Conservation (phyloP, 805 yeast genomes). For the Helenozyma rhizophorensis region DNA sequence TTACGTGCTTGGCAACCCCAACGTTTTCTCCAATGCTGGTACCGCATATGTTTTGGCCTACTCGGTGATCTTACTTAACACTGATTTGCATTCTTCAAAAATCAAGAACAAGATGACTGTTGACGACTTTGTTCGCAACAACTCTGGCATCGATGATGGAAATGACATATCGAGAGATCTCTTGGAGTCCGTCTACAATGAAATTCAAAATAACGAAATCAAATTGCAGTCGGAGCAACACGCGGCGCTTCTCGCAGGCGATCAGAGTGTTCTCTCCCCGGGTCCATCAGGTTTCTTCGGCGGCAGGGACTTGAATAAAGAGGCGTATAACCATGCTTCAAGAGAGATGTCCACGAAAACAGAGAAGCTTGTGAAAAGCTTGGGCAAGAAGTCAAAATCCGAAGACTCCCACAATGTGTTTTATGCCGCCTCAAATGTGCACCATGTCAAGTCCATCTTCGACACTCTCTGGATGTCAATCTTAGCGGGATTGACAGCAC, state of each 20-base stretch:
- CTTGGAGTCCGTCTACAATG: constrained; percentile 65
- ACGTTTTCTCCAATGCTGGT: constrained; percentile 86
- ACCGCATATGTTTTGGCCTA: constrained; percentile 90
- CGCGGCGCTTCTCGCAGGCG: constrained; percentile 77
- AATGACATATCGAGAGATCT: constrained; percentile 74
- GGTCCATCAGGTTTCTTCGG: constrained; percentile 53
- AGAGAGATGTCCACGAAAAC: constrained; percentile 88
- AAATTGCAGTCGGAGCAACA: constrained; percentile 91
- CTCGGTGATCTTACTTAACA: constrained; percentile 88
- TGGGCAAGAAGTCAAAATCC: constrained; percentile 46
- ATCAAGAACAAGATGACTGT: constrained; percentile 83
- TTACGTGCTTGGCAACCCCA: constrained; percentile 83
- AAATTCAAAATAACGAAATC: constrained; percentile 81
- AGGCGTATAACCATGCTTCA: constrained; percentile 89
- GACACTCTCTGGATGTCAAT: constrained; percentile 97
- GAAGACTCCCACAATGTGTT: constrained; percentile 46
- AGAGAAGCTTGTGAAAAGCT: constrained; percentile 69
- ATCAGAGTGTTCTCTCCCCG: constrained; percentile 28
- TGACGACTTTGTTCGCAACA: constrained; percentile 82
- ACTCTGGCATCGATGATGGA: constrained; percentile 90
- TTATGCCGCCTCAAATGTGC: constrained; percentile 80
- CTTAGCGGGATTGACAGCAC: constrained; percentile 89
- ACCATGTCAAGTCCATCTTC: constrained; percentile 89
- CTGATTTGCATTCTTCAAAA: constrained; percentile 89
- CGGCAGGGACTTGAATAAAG: constrained; percentile 63